These are phyloP conservation scores for Astragalus membranaceus DNA, from an alignment of 306 rosid species.

Conservation along the genomic window DNA sequence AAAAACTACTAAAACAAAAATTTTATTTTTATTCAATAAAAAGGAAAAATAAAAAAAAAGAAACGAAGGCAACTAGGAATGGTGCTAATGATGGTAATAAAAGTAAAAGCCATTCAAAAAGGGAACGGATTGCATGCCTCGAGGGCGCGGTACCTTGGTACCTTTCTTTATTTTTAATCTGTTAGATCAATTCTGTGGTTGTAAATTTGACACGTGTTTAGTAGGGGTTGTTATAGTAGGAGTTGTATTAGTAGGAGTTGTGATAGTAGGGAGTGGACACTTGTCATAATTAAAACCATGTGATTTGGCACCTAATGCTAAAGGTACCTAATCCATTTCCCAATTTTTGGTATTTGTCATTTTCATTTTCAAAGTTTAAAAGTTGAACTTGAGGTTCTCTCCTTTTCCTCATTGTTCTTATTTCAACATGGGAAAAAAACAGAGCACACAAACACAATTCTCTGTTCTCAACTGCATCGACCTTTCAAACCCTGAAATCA, in stretches of 20 bases:
- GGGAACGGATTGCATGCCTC: too few relatives aligned
- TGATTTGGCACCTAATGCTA: too few relatives aligned
- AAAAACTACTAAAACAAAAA: neutral
- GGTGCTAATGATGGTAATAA: neutral
- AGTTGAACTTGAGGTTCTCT: conserved; percentile 1
- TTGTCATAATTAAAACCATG: too few relatives aligned
- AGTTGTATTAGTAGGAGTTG: too few relatives aligned
- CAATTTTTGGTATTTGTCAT: neutral
- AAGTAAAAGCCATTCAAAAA: neutral
- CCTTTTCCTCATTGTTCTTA: neutral
- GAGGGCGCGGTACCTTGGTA: too few relatives aligned
- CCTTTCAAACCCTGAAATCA: conserved; percentile 53
- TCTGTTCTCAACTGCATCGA: conserved; percentile 65
- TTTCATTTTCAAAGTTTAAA: neutral
- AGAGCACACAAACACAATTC: neutral
- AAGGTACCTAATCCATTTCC: too few relatives aligned
- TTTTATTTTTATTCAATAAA: neutral
- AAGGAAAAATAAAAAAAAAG: neutral
- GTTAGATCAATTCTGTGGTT: too few relatives aligned
- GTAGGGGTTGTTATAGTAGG: too few relatives aligned
- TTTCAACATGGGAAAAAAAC: conserved; percentile 46
- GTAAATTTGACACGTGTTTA: too few relatives aligned
- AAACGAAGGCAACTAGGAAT: neutral
- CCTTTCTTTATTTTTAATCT: too few relatives aligned
- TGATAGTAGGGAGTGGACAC: too few relatives aligned